Evolutionary conservation across 2,329 filamentous ascomycete species (phyloP).

Genomic region (Sporothrix globosa): DNA sequence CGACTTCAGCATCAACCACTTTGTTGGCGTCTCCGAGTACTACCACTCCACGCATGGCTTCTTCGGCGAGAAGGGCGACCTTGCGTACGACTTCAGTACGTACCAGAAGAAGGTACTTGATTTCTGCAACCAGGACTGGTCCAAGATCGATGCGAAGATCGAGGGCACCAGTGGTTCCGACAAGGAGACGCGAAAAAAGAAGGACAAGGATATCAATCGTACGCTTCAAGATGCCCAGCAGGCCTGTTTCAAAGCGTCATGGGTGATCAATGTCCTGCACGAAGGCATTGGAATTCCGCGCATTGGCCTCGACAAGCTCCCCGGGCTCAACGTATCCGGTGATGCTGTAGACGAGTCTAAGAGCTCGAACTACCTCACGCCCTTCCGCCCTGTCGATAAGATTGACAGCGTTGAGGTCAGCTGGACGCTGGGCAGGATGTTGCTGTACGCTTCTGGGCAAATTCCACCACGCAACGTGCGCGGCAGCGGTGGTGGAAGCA

Average conservation of each 20-base stretch:
- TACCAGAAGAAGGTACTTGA: conserved; percentile 84
- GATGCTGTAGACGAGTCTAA: conserved; percentile 69
- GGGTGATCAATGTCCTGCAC: conserved; percentile 95
- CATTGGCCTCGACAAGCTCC: conserved; percentile 71
- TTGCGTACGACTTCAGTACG: conserved; percentile 84
- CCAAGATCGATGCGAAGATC: conserved; percentile 67
- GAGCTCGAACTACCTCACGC: conserved; percentile 74
- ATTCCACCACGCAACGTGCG: conserved; percentile 62
- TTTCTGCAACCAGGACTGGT: conserved; percentile 86
- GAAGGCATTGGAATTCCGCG: conserved; percentile 93
- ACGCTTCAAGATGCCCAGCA: conserved; percentile 79
- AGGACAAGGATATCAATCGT: conserved; percentile 58
- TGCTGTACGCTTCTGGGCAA: conserved; percentile 90
- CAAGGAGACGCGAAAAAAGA: conserved; percentile 61
- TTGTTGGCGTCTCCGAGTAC: conserved; percentile 96
- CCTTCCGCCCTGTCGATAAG: conserved; percentile 92
- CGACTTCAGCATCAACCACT: conserved; percentile 96
- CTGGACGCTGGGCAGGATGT: conserved; percentile 96
- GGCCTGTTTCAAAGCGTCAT: conserved; percentile 96
- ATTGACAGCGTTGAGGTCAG: conserved; percentile 90
- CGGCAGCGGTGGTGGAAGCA: conserved; percentile 9
- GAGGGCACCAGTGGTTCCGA: conserved; percentile 65
- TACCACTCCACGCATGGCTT: conserved; percentile 98
- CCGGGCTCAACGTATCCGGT: conserved; percentile 71
- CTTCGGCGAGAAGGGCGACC: conserved; percentile 77